Base-by-base conservation (phyloP, 2,329 filamentous ascomycete genomes). In the Torrubiellomyces zombiae region DNA sequence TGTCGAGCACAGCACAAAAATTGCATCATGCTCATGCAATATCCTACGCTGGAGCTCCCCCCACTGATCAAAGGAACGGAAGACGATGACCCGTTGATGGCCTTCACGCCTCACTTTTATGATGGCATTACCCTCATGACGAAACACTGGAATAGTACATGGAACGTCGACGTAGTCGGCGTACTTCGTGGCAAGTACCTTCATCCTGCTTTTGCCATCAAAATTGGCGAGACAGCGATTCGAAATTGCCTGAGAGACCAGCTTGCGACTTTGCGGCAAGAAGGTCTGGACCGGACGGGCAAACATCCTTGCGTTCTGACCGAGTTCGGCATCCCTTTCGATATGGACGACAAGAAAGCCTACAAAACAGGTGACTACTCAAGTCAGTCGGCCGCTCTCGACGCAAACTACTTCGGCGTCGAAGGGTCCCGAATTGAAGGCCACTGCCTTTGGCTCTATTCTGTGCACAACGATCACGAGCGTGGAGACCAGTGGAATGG, bases 401-500 rank as follows among this genome's bases (percentile, higher is more conserved):
- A 98, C 51, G 89, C 91, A 26, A 98, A 95, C 45, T 82, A 93
- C 45, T 98, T 75, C 53, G 89, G 78, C 0, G 62, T 93, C 1
- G 89, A 98, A 53, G 81, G 80, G 0, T 77, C 81, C 18, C 60
- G 67, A 9, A 70, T 82, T 29, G 85, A 85, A 35, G 89, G 86
- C 0, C 89, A 86, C 42, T 80, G 83, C 0, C 50, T 94, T 22
- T 98, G 89, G 89, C 59, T 82, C 2, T 98, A 98, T 48, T 72
- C 70, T 32, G 66, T 69, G 12, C 65, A 66, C 63, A 98, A 95
- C 45, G 75, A 76, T 32, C 89, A 98, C 44, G 61, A 75, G 42
- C 75, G 80, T 53, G 89, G 89, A 27, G 89, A 98, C 41, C 72
- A 82, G 36, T 98, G 89, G 89, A 98, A 98, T 38, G 89, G 89